Percentiles rank a stretch among this genome's conserved stretches.
phyloP scores from a whole-genome alignment of 2,329 filamentous ascomycete genomes.

The Calonectria pteridis region DNA sequence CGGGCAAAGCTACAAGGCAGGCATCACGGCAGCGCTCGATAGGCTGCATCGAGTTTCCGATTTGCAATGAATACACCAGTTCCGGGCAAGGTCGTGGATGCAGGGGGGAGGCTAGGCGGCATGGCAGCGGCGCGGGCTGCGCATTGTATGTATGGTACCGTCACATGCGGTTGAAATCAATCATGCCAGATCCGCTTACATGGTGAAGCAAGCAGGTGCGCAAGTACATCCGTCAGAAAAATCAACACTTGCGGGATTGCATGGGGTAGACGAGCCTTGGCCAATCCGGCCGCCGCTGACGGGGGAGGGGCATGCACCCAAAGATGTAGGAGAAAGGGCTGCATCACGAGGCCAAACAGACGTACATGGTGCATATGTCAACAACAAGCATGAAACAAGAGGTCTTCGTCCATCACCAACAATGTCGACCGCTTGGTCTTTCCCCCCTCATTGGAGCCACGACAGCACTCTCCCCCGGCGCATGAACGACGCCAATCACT shows the following conservation, averaged over 20 bases:
- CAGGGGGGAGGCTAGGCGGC: not conserved
- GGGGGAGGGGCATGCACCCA: no score
- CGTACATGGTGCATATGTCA: conserved; percentile 32
- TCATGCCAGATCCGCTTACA: conserved; percentile 7
- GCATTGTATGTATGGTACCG: not conserved
- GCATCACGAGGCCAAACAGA: conserved; percentile 24
- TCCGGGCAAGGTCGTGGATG: not conserved
- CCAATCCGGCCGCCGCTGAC: not conserved
- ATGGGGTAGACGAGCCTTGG: not conserved
- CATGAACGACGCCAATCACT: conserved; percentile 40
- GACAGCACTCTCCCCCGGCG: conserved; percentile 34
- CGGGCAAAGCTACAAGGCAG: not conserved
- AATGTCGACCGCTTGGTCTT: no score
- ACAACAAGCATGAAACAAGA: conserved; percentile 28
- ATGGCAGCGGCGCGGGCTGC: conserved; percentile 4
- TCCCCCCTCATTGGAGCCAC: conserved; percentile 43
- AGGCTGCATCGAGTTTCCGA: not conserved
- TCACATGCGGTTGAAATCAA: not conserved
- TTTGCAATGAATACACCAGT: not conserved
- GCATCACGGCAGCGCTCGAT: not conserved
- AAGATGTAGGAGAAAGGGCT: not conserved
- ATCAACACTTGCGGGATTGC: not conserved
- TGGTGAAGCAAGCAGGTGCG: not conserved
- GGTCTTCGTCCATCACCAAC: conserved; percentile 18
- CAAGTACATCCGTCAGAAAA: not conserved